A percentile compares a stretch with the other conserved stretches of the same genome.
Conservation (phyloP, 208 protist genomes). For the Trypanosomatidae sp. region DNA sequence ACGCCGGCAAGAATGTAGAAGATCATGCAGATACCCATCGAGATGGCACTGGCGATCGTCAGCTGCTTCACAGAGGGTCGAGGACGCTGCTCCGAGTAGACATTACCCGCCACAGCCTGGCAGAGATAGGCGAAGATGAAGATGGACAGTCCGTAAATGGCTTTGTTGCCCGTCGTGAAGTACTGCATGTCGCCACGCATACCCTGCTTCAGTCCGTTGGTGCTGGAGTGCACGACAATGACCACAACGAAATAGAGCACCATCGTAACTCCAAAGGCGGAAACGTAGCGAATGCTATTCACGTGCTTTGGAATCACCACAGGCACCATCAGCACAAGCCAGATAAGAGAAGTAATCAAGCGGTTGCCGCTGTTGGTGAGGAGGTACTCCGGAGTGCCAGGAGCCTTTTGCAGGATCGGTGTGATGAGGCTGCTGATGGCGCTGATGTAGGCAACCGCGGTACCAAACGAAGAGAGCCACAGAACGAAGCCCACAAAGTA, state of each 20-base stretch:
- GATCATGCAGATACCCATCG: too few species aligned
- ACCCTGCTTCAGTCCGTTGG: slow-evolving; percentile 38
- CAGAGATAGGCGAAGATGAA: slow-evolving; percentile 81
- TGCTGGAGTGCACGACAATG: slow-evolving; percentile 54
- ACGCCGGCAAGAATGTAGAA: too few species aligned
- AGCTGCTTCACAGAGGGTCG: slow-evolving; percentile 38
- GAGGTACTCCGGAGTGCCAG: slow-evolving; percentile 41
- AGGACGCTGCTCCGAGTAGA: slow-evolving; percentile 59
- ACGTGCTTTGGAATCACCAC: slow-evolving; percentile 68
- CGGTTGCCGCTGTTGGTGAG: slow-evolving; percentile 36
- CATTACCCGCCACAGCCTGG: slow-evolving; percentile 42
- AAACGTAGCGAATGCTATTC: slow-evolving; percentile 82
- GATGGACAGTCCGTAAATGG: slow-evolving; percentile 59
- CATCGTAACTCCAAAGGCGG: slow-evolving; percentile 57
- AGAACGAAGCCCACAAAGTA: slow-evolving; percentile 74
- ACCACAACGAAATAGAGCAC: slow-evolving; percentile 71
- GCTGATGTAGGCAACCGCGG: slow-evolving; percentile 76
- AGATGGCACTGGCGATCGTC: too few species aligned
- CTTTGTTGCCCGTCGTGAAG: slow-evolving; percentile 51
- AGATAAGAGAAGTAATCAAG: slow-evolving; percentile 40
- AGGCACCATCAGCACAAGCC: slow-evolving; percentile 68
- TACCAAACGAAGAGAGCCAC: slow-evolving; percentile 65
- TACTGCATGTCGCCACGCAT: slow-evolving; percentile 34
- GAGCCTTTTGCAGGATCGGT: slow-evolving; percentile 41
- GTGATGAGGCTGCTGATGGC: slow-evolving; percentile 53